Base-by-base conservation (phyloP, 371 early-diverging fungal species). In the Syncephalis fuscata region DNA sequence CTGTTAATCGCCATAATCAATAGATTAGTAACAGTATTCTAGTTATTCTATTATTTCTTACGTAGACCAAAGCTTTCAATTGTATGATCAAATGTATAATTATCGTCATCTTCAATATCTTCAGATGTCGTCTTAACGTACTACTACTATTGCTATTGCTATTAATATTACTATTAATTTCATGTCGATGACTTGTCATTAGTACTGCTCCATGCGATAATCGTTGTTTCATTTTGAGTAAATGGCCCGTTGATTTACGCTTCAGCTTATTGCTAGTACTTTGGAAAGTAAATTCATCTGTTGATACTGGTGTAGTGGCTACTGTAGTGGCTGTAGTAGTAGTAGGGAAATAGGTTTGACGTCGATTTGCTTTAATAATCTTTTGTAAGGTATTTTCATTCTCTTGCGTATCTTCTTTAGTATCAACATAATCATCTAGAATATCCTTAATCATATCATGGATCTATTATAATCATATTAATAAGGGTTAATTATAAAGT, bases 391-490 rank as follows among this genome's bases (percentile, higher is more conserved):
- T 32, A 11, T 32, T 4, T 20, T 47, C 47, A 17, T 47, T 17
- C 16, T 24, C 37, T 16, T 27, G 36, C 1, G 26, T 37, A 47
- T 45, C 3, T 23, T 22, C n/a, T 3, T 44, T 22, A 21, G 7
- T 44, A 22, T 44, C 23, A 2, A 15, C 23, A 7, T 20, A 23
- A 20, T 39, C 42, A 16, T 47, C 41, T 9, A 19, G 38, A 9
- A 0, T 24, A 8, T 46, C 41, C 43, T 51, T 48, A 14, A 45
- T 54, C 44, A 41, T 39, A 23, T 42, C 55, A 21, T 20, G 54
- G 56, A 10, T 52, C 50, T 19, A 53, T 54, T 39, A 57, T 50
- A 24, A 54, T 32, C 41, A n/a, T 32, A 32, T 7, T 32, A 32
- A 32, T 32, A 4, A 32, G 11, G 11, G 32, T 32, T n/a, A n/a